Conservation (phyloP, 495 filamentous ascomycete genomes). For the Penicillium verhagenii region DNA sequence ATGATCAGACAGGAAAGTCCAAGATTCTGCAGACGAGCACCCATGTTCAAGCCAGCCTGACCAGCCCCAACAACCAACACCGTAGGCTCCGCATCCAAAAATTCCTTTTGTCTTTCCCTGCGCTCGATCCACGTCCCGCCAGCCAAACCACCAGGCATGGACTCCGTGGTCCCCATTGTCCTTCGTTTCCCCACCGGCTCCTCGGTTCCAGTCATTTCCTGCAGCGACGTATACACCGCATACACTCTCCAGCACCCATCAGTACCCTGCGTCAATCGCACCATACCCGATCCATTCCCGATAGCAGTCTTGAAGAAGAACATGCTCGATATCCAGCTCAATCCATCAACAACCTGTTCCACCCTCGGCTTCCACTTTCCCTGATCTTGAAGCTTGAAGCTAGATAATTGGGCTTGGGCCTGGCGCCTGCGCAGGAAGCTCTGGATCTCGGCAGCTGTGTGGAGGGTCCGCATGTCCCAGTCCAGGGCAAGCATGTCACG, state of each 20-base stretch:
- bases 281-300: slow-evolving; percentile 57
- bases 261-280: slow-evolving; percentile 47
- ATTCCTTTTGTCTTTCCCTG: slow-evolving; percentile 55
- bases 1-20: slow-evolving; percentile 62
- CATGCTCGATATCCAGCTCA: slow-evolving; percentile 52
- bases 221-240: slow-evolving; percentile 59
- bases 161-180: slow-evolving; percentile 54
- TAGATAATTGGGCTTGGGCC: slow-evolving; percentile 30
- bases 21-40: slow-evolving; percentile 69
- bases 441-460: slow-evolving; percentile 47
- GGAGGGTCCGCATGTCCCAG: slow-evolving; percentile 58
- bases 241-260: slow-evolving; percentile 62
- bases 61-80: slow-evolving; percentile 66
- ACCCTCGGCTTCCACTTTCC: slow-evolving; percentile 42
- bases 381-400: slow-evolving; percentile 41
- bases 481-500: slow-evolving; percentile 60
- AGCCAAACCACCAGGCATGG: slow-evolving; percentile 53
- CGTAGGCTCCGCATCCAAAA: slow-evolving; percentile 55
- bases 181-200: slow-evolving; percentile 51
- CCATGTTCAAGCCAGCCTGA: slow-evolving; percentile 57
- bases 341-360: slow-evolving; percentile 39
- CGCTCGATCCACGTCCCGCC: slow-evolving; percentile 70
- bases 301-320: slow-evolving; percentile 51
- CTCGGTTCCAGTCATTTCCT: slow-evolving; percentile 49
- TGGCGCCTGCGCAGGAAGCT: slow-evolving; percentile 44